Evolutionary conservation across 345 rosid genomes (phyloP), one percentile per base, ranked within the genome.

Genomic region (Kandelia obovata): DNA sequence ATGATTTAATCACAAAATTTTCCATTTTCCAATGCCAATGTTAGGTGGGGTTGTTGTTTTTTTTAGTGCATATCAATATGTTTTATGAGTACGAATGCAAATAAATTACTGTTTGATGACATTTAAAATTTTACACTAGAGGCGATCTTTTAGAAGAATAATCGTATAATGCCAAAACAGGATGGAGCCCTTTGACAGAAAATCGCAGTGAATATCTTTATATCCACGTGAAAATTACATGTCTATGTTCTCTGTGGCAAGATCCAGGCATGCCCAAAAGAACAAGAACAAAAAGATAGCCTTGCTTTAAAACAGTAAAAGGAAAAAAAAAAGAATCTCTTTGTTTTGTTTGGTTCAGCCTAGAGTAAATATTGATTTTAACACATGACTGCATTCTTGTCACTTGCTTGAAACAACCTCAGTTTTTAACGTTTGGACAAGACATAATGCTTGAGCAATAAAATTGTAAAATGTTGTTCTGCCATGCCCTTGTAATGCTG

Each of bases 361-460:
- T 5, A 53, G 9, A 20, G 25, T 30, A 28, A 20, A 1, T 43
- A 34, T 7, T 34, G 67, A 70, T 70, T 70, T 23, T 6, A 37
- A 64, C 75, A 21, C 56, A 30, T 46, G 46, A 64, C 56, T 19
- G 63, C 43, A 21, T 23, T 9, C 21, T 37, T 62, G 69, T 43
- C 58, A 39, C 58, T 11, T 5, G n/a, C 63, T n/a, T 2, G 17
- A 27, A 20, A 30, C 6, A 20, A 21, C 43, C 57, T 71, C 64
- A 28, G 7, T 13, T 56, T 28, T 63, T 25, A 28, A 64, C 58
- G 57, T 71, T 70, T 21, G 5, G 4, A 17, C 47, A 2, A 11
- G 3, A 62, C 0, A 70, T 60, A 59, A 21, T 21, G 21, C 43
- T 32, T 9, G 10, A 16, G 61, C 39, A 53, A 63, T 46, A 56